Conservation (phyloP, 2,329 filamentous ascomycete species). For the Trichophyton simii region DNA sequence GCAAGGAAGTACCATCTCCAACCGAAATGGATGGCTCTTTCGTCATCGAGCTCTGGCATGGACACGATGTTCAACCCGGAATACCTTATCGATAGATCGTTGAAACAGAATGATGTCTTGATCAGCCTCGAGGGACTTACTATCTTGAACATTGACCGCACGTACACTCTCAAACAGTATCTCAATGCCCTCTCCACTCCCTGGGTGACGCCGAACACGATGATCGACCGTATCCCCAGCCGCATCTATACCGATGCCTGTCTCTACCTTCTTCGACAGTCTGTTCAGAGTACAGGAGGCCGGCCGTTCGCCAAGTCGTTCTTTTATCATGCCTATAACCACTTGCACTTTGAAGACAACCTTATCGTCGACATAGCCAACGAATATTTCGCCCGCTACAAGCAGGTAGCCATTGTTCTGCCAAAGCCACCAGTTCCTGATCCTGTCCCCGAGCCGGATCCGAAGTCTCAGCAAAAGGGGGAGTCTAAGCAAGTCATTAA, state of each 20-base stretch:
- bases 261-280: slow-evolving; percentile 29
- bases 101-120: slow-evolving; percentile 33
- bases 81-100: slow-evolving; percentile 32
- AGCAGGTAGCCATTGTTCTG: slow-evolving; percentile 29
- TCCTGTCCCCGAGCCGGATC: slow-evolving; percentile 12
- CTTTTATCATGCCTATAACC: slow-evolving; percentile 33
- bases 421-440: slow-evolving; percentile 11
- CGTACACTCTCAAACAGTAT: slow-evolving; percentile 34
- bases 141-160: slow-evolving; percentile 33
- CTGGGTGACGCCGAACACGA: slow-evolving; percentile 6
- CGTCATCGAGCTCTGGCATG: slow-evolving; percentile 10
- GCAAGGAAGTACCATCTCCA: slow-evolving; percentile 28
- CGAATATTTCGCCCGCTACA: slow-evolving; percentile 25
- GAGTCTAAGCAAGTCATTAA: slow-evolving; percentile 14
- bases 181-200: slow-evolving; percentile 27
- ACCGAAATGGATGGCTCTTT: slow-evolving; percentile 27
- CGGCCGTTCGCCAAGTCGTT: slow-evolving; percentile 33
- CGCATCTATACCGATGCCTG: slow-evolving; percentile 29
- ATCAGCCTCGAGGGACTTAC: slow-evolving; percentile 35
- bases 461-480: slow-evolving; percentile 12
- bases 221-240: slow-evolving; percentile 16
- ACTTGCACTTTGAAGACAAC: slow-evolving; percentile 27
- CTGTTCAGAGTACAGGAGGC: slow-evolving; percentile 29
- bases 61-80: slow-evolving; percentile 14
- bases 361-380: slow-evolving; percentile 26